Conservation (phyloP, 2,329 filamentous ascomycete genomes). For the Pseudocercospora pini-densiflorae region DNA sequence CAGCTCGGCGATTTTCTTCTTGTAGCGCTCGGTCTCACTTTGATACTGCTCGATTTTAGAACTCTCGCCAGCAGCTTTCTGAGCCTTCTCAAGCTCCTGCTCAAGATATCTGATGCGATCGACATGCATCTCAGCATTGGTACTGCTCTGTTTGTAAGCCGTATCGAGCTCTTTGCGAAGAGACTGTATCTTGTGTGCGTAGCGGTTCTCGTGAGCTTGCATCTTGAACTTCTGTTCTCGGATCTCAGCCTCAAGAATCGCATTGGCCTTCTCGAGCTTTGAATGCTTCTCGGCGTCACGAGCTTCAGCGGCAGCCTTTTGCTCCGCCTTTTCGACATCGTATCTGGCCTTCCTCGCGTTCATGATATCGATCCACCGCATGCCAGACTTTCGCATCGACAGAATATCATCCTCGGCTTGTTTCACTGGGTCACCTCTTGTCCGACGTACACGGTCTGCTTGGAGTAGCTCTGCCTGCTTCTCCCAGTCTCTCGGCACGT, state of each 20-base stretch:
- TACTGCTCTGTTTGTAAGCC: slow-evolving; percentile 37
- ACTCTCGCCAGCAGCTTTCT: slow-evolving; percentile 23
- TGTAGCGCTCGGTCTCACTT: slow-evolving; percentile 26
- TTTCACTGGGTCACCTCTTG: slow-evolving; percentile 14
- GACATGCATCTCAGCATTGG: slow-evolving; percentile 34
- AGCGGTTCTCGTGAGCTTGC: slow-evolving; percentile 30
- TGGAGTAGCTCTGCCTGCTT: slow-evolving; percentile 36
- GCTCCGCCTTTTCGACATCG: slow-evolving; percentile 21
- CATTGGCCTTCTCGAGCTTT: slow-evolving; percentile 33
- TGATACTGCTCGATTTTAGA: slow-evolving; percentile 20
- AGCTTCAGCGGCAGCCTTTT: slow-evolving; percentile 21
- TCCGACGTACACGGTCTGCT: slow-evolving; percentile 35
- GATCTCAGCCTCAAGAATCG: slow-evolving; percentile 33
- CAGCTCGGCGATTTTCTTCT: slow-evolving; percentile 28
- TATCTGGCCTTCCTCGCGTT: slow-evolving; percentile 28
- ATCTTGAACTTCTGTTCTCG: slow-evolving; percentile 36
- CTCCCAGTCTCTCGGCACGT: slow-evolving; percentile 33
- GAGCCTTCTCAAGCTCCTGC: slow-evolving; percentile 27
- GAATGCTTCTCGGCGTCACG: slow-evolving; percentile 25
- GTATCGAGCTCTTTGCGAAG: slow-evolving; percentile 33
- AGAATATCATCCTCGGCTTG: slow-evolving; percentile 10
- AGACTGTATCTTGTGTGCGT: slow-evolving; percentile 32
- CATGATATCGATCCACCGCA: slow-evolving; percentile 36
- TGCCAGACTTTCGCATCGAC: slow-evolving; percentile 15
- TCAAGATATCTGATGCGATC: slow-evolving; percentile 32